phyloP scores from a whole-genome alignment of 1,284 basidiomycete species.

The Tylopilus sp. region DNA sequence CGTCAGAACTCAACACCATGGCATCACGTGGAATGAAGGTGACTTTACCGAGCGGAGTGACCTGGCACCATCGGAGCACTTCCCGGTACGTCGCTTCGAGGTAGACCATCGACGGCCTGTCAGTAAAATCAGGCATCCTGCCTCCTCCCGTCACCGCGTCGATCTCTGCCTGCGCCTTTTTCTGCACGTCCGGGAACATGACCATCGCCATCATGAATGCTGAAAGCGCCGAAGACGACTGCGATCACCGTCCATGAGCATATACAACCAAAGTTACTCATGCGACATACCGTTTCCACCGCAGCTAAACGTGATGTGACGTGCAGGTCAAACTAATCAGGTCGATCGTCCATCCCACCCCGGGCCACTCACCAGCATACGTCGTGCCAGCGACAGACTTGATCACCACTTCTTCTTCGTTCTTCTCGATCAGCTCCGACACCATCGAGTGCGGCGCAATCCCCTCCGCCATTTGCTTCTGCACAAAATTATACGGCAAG shows the following conservation, averaged over 20 bases:
- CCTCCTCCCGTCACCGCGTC: slow-evolving; percentile 16
- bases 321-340: neutral
- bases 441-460: slow-evolving; percentile 33
- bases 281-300: slow-evolving; percentile 24
- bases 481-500: slow-evolving; percentile 38
- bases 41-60: slow-evolving; percentile 28
- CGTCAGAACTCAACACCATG: neutral
- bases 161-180: slow-evolving; percentile 34
- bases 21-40: neutral
- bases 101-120: slow-evolving; percentile 30
- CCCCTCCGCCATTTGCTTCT: slow-evolving; percentile 30
- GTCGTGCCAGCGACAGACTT: slow-evolving; percentile 39
- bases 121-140: slow-evolving; percentile 22
- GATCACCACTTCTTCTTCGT: slow-evolving; percentile 38
- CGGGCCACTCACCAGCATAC: slow-evolving; percentile 20
- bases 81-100: slow-evolving; percentile 33
- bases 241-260: neutral
- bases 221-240: slow-evolving; percentile 35
- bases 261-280: too few relatives aligned
- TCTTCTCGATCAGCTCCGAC: slow-evolving; percentile 33
- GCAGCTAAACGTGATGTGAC: slow-evolving; percentile 6
- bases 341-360: neutral
- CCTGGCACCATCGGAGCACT: slow-evolving; percentile 30
- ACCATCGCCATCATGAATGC: slow-evolving; percentile 42
- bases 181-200: slow-evolving; percentile 36